phyloP scores from a whole-genome alignment of 176 grass and related monocot genomes.

The Ampelocalamus luodianensis region DNA sequence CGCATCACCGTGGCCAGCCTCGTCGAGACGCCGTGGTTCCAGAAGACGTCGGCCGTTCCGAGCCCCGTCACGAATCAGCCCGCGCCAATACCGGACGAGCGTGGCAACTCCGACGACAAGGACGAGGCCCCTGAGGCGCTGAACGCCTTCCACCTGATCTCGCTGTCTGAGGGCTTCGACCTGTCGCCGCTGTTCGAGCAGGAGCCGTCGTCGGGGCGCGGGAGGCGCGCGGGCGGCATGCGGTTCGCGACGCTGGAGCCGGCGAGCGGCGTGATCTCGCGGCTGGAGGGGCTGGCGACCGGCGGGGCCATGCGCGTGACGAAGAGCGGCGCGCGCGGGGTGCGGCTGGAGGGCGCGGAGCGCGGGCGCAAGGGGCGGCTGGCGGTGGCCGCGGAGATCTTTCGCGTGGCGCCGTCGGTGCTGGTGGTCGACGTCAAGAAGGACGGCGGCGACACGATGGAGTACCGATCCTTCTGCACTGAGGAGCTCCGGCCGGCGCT shows the following conservation, averaged over 20 bases:
- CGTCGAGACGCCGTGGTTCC: constrained; percentile 49
- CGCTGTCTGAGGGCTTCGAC: constrained; percentile 49
- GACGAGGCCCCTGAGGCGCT: constrained; percentile 41
- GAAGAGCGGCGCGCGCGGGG: constrained; percentile 28
- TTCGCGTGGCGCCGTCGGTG: constrained; percentile 44
- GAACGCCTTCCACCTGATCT: constrained; percentile 56
- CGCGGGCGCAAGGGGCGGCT: constrained; percentile 27
- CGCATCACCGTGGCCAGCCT: constrained; percentile 46
- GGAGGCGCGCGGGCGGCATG: constrained; percentile 32
- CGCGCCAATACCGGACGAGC: neutral
- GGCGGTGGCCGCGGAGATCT: constrained; percentile 47
- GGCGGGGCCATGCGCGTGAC: constrained; percentile 43
- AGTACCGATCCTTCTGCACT: constrained; percentile 43
- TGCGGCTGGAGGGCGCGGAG: constrained; percentile 33
- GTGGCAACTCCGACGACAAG: neutral
- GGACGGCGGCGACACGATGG: constrained; percentile 42
- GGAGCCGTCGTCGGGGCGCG: neutral
- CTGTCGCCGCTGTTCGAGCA: constrained; percentile 57
- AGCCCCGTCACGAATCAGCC: neutral
- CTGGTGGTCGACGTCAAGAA: constrained; percentile 46
- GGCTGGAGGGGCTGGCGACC: constrained; percentile 46
- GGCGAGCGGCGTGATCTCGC: constrained; percentile 41
- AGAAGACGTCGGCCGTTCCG: constrained; percentile 18
- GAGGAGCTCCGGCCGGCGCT: constrained; percentile 50
- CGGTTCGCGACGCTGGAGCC: constrained; percentile 44